A percentile compares a stretch with the other conserved stretches of the same genome.
These are phyloP conservation scores for Coemansia guatemalensis DNA, from an alignment of 192 early-diverging fungal species.

Conservation along the genomic window DNA sequence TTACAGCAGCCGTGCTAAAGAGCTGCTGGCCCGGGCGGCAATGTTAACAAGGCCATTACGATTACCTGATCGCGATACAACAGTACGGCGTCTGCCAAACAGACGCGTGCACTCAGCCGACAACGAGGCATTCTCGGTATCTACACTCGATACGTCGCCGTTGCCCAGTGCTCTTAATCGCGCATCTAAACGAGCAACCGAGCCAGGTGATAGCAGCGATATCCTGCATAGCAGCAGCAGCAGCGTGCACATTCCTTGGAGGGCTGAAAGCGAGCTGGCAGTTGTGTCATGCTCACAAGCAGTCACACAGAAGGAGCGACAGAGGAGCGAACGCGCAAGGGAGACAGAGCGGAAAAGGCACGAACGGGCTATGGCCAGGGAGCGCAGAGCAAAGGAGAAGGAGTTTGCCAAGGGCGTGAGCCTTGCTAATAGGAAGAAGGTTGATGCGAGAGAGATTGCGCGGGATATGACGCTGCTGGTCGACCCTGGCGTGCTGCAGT, in stretches of 20 bases:
- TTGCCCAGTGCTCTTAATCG: background rate
- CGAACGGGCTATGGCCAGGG: conserved; percentile 10
- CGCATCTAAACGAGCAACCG: background rate
- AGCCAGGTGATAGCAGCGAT: background rate
- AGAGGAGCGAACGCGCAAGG: background rate
- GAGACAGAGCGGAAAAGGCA: conserved; percentile 7
- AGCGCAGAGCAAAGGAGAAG: background rate
- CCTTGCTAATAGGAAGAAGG: background rate
- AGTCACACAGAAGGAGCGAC: conserved; percentile 4
- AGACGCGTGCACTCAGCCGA: conserved; percentile 4
- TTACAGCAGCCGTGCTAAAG: background rate
- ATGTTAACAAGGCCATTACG: background rate
- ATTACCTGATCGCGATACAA: background rate
- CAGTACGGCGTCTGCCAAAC: background rate
- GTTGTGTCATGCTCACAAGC: background rate
- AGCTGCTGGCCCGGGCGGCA: background rate
- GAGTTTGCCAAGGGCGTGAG: background rate
- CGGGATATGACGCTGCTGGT: conserved; percentile 33
- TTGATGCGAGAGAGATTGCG: conserved; percentile 4
- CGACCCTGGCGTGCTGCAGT: conserved; percentile 10
- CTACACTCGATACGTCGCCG: background rate
- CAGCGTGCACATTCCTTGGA: conserved; percentile 2
- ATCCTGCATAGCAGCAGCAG: background rate
- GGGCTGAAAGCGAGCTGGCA: background rate
- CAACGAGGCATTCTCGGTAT: conserved; percentile 2